Conservation (phyloP, 1,139 yeast genomes). For the Geotrichum carabidarum region DNA sequence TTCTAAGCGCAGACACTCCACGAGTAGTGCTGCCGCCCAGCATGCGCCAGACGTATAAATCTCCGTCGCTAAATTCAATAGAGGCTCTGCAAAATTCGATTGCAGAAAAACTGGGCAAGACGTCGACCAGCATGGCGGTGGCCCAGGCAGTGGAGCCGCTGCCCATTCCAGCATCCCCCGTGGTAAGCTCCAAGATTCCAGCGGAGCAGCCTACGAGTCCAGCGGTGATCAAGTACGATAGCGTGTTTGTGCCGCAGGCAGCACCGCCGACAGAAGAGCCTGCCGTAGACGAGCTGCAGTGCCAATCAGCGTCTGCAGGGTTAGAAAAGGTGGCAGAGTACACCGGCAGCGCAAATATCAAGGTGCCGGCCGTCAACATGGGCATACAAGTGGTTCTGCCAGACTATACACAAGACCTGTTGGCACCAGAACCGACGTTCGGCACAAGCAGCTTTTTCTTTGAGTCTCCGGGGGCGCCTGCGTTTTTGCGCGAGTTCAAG, state of each 20-base stretch:
- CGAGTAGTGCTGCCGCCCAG: not conserved
- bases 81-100: conserved; percentile 20
- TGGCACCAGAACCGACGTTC: not conserved
- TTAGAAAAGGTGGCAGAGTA: too few relatives aligned
- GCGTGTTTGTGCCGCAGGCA: conserved; percentile 6
- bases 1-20: not conserved
- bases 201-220: conserved; percentile 1
- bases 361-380: too few relatives aligned
- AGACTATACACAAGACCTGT: not conserved
- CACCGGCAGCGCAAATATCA: too few relatives aligned
- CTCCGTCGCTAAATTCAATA: conserved; percentile 18
- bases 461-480: not conserved
- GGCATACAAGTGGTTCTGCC: too few relatives aligned
- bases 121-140: too few relatives aligned
- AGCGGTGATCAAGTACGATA: conserved; percentile 7
- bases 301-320: not conserved
- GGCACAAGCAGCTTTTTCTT: conserved; percentile 1
- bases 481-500: conserved; percentile 13
- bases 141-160: not conserved
- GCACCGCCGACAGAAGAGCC: not conserved
- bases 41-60: not conserved
- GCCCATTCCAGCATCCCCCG: conserved; percentile 1
- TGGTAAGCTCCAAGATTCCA: conserved; percentile 6
- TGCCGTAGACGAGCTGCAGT: not conserved
- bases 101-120: conserved; percentile 19